Percentiles rank a stretch among this genome's conserved stretches.
phyloP scores from a whole-genome alignment of 805 yeast genomes.

The Starmerella stellata region DNA sequence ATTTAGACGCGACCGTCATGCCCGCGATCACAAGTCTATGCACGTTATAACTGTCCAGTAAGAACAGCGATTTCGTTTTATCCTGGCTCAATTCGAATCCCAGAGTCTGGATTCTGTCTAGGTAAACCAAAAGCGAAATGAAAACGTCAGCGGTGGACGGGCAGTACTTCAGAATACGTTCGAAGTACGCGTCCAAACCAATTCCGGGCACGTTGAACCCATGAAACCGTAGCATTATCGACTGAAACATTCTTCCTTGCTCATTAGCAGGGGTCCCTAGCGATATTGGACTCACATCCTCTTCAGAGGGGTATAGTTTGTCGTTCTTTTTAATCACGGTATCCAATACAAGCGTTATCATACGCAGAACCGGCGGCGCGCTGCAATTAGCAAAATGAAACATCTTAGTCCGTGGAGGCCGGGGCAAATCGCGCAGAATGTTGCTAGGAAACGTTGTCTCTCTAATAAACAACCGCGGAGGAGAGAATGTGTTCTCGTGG shows the following conservation, averaged over 20 bases:
- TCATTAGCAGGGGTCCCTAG: neutral
- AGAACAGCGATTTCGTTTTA: constrained; percentile 36
- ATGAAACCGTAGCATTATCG: constrained; percentile 61
- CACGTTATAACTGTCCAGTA: constrained; percentile 89
- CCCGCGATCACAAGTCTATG: constrained; percentile 89
- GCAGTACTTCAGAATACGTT: constrained; percentile 85
- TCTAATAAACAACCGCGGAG: constrained; percentile 5
- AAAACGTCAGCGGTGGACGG: constrained; percentile 98
- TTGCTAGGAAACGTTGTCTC: constrained; percentile 7
- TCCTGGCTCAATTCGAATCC: constrained; percentile 19
- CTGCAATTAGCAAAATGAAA: constrained; percentile 63
- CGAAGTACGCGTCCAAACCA: constrained; percentile 68
- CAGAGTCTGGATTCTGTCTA: constrained; percentile 82
- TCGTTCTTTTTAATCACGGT: constrained; percentile 45
- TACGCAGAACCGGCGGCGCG: constrained; percentile 40
- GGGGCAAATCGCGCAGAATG: constrained; percentile 6
- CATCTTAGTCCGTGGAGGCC: constrained; percentile 7
- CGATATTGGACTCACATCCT: neutral
- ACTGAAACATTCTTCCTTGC: constrained; percentile 7
- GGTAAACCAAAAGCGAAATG: constrained; percentile 71
- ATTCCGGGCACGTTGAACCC: constrained; percentile 96
- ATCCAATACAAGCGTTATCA: constrained; percentile 30
- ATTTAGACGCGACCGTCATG: constrained; percentile 80
- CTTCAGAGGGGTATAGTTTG: constrained; percentile 47
- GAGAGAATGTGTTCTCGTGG: constrained; percentile 11